Base-by-base conservation (phyloP, 345 rosid species). In the Eutrema yunnanense region DNA sequence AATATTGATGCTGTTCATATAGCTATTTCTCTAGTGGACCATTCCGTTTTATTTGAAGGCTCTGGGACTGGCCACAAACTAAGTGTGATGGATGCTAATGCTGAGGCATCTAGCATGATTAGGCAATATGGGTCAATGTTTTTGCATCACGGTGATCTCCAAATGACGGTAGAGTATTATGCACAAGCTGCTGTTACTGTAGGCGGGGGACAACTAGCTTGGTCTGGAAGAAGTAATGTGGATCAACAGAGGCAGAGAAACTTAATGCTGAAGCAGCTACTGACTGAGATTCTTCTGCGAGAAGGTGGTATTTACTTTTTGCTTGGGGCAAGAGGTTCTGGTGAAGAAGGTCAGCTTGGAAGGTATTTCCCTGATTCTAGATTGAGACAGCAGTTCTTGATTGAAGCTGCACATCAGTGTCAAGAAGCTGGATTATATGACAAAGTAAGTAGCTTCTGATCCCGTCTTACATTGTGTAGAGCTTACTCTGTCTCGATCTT, bases 181-280 rank as follows among this genome's bases (percentile, higher is more conserved):
- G 97, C 90, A 62, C 98, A 92, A 85, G 99, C 99, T 76, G 96
- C 99, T 69, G 91, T 92, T 62, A 84, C 91, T 41, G 88, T 92
- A 50, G 98, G 97, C 55, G 99, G 99, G 70, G 99, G 99, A 38
- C 91, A 83, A 68, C 58, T 82, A 53, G 91, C 94, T 33, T 90
- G 98, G 98, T 74, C 89, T 41, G 97, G 97, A 44, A 90, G 92
- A 84, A 86, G 84, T 62, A 83, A 65, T 61, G 65, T 75, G 14
- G 98, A 95, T 85, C 99, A 95, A 79, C 92, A 83, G 67, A 90
- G 97, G 79, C 97, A 92, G 84, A 90, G 86, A 85, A 82, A 75
- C 68, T 61, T 90, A 79, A 92, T 92, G 94, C 84, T 92, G 80
- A 90, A 85, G 85, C 96, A 92, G 82, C 90, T 95, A 53, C 89